phyloP scores from a whole-genome alignment of 163 green algal species.

The Scenedesmus sp. region DNA sequence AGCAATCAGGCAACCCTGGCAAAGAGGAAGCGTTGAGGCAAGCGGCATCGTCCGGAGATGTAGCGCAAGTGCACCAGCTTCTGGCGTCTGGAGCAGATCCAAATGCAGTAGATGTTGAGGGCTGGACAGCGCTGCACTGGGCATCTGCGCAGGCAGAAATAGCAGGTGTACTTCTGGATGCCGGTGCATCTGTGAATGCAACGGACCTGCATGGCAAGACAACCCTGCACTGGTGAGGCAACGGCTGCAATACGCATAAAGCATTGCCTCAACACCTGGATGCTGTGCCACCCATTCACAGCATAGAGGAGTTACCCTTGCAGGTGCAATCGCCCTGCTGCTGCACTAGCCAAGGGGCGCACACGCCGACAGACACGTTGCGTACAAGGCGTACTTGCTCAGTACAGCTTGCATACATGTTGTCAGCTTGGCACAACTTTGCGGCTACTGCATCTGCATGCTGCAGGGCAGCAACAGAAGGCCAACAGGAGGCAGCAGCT shows the following conservation, averaged over 20 bases:
- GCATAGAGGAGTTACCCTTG: neutral
- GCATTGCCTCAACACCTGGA: neutral
- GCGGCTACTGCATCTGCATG: neutral
- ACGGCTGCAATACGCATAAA: neutral
- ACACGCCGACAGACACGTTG: no score
- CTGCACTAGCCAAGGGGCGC: no score
- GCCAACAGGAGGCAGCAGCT: conserved; percentile 13
- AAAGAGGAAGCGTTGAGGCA: neutral
- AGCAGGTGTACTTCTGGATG: neutral
- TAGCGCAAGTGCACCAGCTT: neutral
- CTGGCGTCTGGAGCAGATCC: neutral
- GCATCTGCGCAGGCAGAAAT: neutral
- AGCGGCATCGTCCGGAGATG: conserved; percentile 14
- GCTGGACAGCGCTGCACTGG: conserved; percentile 40
- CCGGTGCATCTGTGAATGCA: conserved; percentile 12
- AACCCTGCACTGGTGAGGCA: conserved; percentile 17
- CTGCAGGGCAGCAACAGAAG: conserved; percentile 24
- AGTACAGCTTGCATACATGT: no score
- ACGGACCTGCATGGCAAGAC: conserved; percentile 19
- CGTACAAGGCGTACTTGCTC: no score
- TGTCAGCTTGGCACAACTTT: neutral
- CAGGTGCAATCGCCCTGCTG: no score
- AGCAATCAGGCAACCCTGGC: neutral
- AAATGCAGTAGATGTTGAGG: conserved; percentile 24
- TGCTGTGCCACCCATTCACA: neutral